These are phyloP conservation scores for Spathaspora gorwiae DNA, from an alignment of 805 yeast species.

Conservation along the genomic window DNA sequence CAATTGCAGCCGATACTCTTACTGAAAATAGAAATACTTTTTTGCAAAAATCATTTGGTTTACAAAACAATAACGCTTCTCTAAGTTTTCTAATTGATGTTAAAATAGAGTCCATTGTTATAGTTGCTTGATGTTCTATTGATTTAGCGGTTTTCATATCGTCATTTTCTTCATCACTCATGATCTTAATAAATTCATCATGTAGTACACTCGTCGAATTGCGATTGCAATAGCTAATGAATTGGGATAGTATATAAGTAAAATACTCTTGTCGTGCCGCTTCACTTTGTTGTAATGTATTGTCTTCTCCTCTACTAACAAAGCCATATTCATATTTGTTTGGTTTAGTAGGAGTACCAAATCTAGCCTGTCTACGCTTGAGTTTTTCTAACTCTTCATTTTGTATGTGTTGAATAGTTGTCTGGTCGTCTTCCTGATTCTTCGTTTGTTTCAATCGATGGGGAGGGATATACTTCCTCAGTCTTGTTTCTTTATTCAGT, in stretches of 20 bases:
- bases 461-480: conserved; percentile 3
- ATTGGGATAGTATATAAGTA: conserved; percentile 27
- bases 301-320: conserved; percentile 58
- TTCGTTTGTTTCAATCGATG: neutral
- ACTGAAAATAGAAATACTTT: conserved; percentile 48
- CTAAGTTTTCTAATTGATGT: conserved; percentile 45
- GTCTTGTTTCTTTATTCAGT: neutral
- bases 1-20: conserved; percentile 39
- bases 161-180: conserved; percentile 7
- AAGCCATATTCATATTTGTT: conserved; percentile 41
- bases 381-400: neutral
- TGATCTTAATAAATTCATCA: conserved; percentile 7
- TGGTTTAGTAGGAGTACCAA: conserved; percentile 2
- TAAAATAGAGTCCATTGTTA: conserved; percentile 22
- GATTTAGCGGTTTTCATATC: conserved; percentile 3
- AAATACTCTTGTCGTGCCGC: conserved; percentile 39
- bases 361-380: conserved; percentile 2
- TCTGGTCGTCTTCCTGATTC: neutral
- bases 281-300: conserved; percentile 41
- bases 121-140: neutral
- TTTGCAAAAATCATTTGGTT: conserved; percentile 32
- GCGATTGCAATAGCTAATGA: conserved; percentile 25
- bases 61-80: conserved; percentile 46
- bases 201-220: conserved; percentile 11
- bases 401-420: neutral